A percentile compares a stretch with the other conserved stretches of the same genome.
These are phyloP conservation scores for Trifolium pratense DNA, from an alignment of 306 rosid species.

Conservation along the genomic window DNA sequence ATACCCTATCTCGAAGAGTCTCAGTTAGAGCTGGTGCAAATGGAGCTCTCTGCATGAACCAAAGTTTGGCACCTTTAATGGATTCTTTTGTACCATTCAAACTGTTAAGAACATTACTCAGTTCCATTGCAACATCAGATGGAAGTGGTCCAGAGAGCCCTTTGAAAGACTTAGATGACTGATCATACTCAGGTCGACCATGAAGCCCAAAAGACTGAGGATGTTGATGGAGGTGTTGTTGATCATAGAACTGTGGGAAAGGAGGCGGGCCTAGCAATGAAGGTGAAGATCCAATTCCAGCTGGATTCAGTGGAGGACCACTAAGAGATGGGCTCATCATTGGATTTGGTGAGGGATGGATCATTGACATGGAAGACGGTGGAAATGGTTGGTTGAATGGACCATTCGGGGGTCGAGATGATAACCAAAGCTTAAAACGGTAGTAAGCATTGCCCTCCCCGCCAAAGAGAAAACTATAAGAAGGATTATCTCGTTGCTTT, in stretches of 20 bases:
- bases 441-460: conserved; percentile 92
- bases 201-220: conserved; percentile 72
- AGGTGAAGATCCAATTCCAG: conserved; percentile 58
- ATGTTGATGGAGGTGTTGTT: conserved; percentile 78
- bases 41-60: conserved; percentile 98
- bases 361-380: conserved; percentile 63
- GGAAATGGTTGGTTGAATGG: conserved; percentile 75
- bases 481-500: conserved; percentile 91
- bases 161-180: conserved; percentile 70
- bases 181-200: conserved; percentile 83
- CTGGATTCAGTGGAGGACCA: conserved; percentile 65
- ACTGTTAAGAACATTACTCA: conserved; percentile 63
- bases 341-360: conserved; percentile 83
- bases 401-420: conserved; percentile 66
- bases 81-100: conserved; percentile 94
- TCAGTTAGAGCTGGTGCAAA: conserved; percentile 94
- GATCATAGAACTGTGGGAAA: conserved; percentile 70
- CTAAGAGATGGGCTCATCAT: conserved; percentile 67
- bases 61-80: conserved; percentile 86
- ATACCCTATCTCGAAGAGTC: conserved; percentile 87
- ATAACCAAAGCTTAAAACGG: conserved; percentile 82
- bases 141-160: conserved; percentile 94
- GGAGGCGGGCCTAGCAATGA: conserved; percentile 72
- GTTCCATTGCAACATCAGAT: conserved; percentile 82
- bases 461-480: conserved; percentile 87